Conservation (phyloP, 148 eudicot genomes). For the Silene uniflora region DNA sequence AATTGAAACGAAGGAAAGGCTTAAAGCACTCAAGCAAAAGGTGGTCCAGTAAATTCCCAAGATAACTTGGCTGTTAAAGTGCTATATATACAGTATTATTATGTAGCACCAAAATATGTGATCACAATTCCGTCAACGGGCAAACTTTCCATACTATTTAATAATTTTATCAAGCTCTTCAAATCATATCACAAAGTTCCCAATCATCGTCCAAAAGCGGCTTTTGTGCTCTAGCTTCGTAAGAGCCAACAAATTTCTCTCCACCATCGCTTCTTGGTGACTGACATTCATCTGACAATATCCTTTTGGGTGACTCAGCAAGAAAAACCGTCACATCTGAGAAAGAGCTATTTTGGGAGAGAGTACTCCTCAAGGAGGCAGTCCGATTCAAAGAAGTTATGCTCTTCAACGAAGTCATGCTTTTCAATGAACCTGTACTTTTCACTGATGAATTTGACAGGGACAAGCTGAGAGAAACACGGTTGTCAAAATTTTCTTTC, state of each 20-base stretch:
- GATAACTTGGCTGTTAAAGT: neutral
- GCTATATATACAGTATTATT: constrained; percentile 16
- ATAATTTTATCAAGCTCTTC: neutral
- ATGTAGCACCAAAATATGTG: constrained; percentile 2
- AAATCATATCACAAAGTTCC: constrained; percentile 51
- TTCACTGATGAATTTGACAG: constrained; percentile 48
- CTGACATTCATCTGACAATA: constrained; percentile 24
- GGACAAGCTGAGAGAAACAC: constrained; percentile 47
- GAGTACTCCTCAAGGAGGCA: neutral
- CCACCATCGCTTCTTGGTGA: constrained; percentile 22
- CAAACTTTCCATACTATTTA: neutral
- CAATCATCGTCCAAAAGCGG: constrained; percentile 60
- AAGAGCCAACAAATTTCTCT: constrained; percentile 20
- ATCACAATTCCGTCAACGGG: neutral
- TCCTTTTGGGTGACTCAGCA: constrained; percentile 22
- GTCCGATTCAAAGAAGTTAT: neutral
- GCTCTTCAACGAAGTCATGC: constrained; percentile 10
- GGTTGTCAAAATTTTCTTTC: constrained; percentile 61
- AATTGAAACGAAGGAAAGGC: neutral
- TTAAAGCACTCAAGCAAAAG: neutral
- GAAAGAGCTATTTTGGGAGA: neutral
- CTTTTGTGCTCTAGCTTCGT: constrained; percentile 20
- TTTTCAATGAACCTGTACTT: constrained; percentile 10
- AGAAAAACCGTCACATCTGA: constrained; percentile 17
- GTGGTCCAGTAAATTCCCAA: neutral